Percentiles rank a stretch among this genome's conserved stretches.
phyloP scores from a whole-genome alignment of 192 early-diverging fungal genomes.

The Gamsiella multidivaricata region DNA sequence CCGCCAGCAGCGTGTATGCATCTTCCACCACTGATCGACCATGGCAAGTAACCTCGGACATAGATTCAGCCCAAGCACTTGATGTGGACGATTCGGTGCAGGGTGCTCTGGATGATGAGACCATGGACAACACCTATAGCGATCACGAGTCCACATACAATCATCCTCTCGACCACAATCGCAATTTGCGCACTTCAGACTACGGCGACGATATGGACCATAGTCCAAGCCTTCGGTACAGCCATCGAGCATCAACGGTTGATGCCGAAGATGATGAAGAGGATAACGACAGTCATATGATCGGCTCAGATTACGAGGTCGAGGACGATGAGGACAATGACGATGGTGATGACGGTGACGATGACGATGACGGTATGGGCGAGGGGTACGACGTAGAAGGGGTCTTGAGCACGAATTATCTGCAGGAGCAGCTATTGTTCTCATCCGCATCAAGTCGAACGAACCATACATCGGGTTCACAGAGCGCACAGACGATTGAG shows the following conservation, averaged over 20 bases:
- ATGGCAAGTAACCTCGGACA: not conserved
- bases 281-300: too few relatives aligned
- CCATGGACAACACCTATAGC: slow-evolving; percentile 9
- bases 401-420: not conserved
- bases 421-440: not conserved
- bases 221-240: not conserved
- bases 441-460: not conserved
- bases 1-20: too few relatives aligned
- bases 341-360: not conserved
- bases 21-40: not conserved
- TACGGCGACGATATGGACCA: slow-evolving; percentile 16
- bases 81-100: not conserved
- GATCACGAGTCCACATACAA: not conserved
- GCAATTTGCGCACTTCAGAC: slow-evolving; percentile 4
- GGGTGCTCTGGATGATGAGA: not conserved
- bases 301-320: too few relatives aligned
- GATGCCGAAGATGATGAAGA: too few relatives aligned
- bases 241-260: not conserved
- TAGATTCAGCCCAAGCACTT: not conserved
- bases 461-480: too few relatives aligned
- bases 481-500: not conserved
- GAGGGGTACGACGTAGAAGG: not conserved
- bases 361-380: not conserved
- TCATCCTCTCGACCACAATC: slow-evolving; percentile 7
- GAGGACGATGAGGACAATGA: too few relatives aligned